phyloP scores from a whole-genome alignment of 495 filamentous ascomycete genomes.

The Aspergillus affinis region DNA sequence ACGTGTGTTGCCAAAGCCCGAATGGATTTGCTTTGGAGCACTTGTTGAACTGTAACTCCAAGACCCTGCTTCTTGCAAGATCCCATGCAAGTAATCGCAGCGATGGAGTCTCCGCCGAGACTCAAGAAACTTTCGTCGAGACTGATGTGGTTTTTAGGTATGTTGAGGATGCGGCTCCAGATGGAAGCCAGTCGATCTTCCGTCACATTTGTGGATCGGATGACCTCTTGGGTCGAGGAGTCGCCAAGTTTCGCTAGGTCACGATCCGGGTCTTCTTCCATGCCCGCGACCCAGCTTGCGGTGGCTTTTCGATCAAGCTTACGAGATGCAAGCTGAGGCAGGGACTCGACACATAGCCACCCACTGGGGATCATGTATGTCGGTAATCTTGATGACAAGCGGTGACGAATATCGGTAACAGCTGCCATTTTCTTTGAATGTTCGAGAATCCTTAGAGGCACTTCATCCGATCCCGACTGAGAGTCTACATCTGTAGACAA shows the following conservation, averaged over 20 bases:
- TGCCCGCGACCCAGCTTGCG: constrained; percentile 31
- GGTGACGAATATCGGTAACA: constrained; percentile 32
- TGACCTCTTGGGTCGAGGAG: constrained; percentile 9
- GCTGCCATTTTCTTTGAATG: constrained; percentile 24
- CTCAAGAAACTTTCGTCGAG: constrained; percentile 60
- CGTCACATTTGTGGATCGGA: constrained; percentile 28
- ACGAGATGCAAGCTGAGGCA: constrained; percentile 52
- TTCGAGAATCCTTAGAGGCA: constrained; percentile 28
- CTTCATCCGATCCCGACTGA: constrained; percentile 21
- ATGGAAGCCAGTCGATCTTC: constrained; percentile 43
- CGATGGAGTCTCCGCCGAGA: constrained; percentile 69
- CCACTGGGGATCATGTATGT: constrained; percentile 57
- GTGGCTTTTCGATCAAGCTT: constrained; percentile 53
- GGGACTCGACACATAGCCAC: constrained; percentile 47
- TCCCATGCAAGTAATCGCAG: constrained; percentile 64
- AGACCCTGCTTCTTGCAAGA: constrained; percentile 51
- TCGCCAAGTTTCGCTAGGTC: background rate
- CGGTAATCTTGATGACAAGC: constrained; percentile 37
- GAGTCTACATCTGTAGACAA: constrained; percentile 24
- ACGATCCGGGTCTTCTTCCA: constrained; percentile 32
- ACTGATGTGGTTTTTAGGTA: constrained; percentile 45
- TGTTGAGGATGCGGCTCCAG: constrained; percentile 55
- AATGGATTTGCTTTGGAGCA: constrained; percentile 49
- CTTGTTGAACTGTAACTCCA: constrained; percentile 53
- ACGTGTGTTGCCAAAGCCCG: constrained; percentile 39